Base-by-base conservation (phyloP, 768 basidiomycete species). In the Auricularia heimuer region DNA sequence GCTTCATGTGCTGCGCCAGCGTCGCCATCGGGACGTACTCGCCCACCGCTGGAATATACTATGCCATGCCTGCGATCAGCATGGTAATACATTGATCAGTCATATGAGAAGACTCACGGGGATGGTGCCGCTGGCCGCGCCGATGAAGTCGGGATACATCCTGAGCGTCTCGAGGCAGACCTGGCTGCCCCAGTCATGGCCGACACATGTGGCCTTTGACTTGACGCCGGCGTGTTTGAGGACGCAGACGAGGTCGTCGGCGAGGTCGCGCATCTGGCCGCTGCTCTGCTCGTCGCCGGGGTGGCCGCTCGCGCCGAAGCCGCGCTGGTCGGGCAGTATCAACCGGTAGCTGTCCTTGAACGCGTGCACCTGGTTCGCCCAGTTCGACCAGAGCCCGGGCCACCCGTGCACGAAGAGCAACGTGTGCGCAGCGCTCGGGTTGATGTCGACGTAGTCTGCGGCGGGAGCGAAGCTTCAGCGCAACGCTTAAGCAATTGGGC, bases 361-460 rank as follows among this genome's bases (percentile, higher is more conserved):
- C 66, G 83, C 81, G 62, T 83, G 75, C 18, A 91, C 89, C 70
- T 91, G 89, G 37, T 80, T 81, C 42, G 84, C 80, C 89, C 89
- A 91, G 21, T 81, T 82, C 63, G 83, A 86, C 89, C 89, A 91
- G 3, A 90, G 72, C 67, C 85, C 81, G 0, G 89, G 89, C 89
- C 89, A 91, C 3, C 89, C 89, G 69, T 91, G 89, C 0, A 90
- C 84, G 79, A 91, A 80, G 36, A 91, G 61, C 2, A 90, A 74
- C 0, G 85, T 82, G 14, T 73, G 77, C 34, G 80, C 72, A 3
- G 82, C 82, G 0, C 65, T 67, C 10, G 84, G 79, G 67, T 89
- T 88, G 65, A 89, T 70, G 47, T 90, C 81, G 29, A 84, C 80
- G 70, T 89, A 90, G 67, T 81, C 88, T 87, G 66, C 34, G 7